phyloP scores from a whole-genome alignment of 495 filamentous ascomycete genomes.

The Neurospora sp. region DNA sequence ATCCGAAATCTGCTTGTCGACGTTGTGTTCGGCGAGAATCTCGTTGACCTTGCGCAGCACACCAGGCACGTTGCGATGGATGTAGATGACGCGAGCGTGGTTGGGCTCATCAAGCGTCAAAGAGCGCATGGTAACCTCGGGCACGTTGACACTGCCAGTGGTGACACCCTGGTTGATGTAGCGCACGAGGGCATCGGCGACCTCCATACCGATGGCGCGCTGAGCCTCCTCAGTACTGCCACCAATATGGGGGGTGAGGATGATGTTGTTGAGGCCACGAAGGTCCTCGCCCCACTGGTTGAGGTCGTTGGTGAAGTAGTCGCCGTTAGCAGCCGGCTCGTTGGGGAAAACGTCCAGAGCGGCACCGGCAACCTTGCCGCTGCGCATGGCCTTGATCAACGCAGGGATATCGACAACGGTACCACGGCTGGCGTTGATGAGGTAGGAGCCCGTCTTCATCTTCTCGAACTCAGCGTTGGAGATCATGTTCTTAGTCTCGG shows the following conservation, averaged over 20 bases:
- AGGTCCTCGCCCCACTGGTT: slow-evolving; percentile 84
- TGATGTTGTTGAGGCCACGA: slow-evolving; percentile 77
- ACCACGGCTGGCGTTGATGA: slow-evolving; percentile 94
- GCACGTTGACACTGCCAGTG: slow-evolving; percentile 87
- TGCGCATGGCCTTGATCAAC: slow-evolving; percentile 76
- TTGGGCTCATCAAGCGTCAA: slow-evolving; percentile 79
- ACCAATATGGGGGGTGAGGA: slow-evolving; percentile 92
- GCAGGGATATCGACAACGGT: slow-evolving; percentile 91
- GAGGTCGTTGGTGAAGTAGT: slow-evolving; percentile 82
- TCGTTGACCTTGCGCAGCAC: slow-evolving; percentile 90
- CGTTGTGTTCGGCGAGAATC: slow-evolving; percentile 87
- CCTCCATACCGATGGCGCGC: slow-evolving; percentile 90
- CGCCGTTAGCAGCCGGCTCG: slow-evolving; percentile 87
- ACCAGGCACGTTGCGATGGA: slow-evolving; percentile 91
- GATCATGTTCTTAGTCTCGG: slow-evolving; percentile 89
- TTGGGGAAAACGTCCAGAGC: slow-evolving; percentile 93
- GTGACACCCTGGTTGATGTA: slow-evolving; percentile 93
- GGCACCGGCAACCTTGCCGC: slow-evolving; percentile 83
- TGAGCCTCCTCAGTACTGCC: slow-evolving; percentile 98
- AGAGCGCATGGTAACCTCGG: slow-evolving; percentile 79
- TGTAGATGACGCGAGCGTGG: slow-evolving; percentile 85
- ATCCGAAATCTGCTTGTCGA: slow-evolving; percentile 97
- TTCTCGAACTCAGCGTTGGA: slow-evolving; percentile 60
- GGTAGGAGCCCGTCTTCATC: slow-evolving; percentile 87
- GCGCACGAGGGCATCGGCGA: slow-evolving; percentile 71